phyloP scores from a whole-genome alignment of 257 asterid species.

The Nicotiana benthamiana region DNA sequence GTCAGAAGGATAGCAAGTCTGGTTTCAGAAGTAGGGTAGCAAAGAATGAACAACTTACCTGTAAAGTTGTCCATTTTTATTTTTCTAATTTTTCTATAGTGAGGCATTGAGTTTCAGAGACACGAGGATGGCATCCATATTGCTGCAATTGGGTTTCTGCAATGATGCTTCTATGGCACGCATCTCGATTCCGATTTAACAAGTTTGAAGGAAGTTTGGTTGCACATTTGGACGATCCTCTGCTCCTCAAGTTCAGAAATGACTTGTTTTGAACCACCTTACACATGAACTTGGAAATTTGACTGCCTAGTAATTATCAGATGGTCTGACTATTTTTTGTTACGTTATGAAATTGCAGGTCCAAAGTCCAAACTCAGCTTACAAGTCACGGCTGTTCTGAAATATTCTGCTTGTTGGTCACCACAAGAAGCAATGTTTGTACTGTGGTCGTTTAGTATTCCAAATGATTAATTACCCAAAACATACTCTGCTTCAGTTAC shows the following conservation, averaged over 20 bases:
- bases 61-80: neutral
- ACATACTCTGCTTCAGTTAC: neutral
- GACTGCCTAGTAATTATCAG: neutral
- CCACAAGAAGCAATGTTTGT: neutral
- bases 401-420: neutral
- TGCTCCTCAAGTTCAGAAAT: neutral
- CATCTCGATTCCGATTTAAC: neutral
- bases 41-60: neutral
- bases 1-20: conserved; percentile 41
- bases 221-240: neutral
- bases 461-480: neutral
- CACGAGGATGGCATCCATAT: neutral
- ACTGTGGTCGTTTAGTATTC: neutral
- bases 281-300: neutral
- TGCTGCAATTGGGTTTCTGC: neutral
- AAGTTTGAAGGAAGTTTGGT: neutral
- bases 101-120: neutral
- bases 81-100: neutral
- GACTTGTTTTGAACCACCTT: neutral
- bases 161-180: conserved; percentile 1
- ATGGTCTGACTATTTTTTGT: neutral
- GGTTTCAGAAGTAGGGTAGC: conserved; percentile 10
- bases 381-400: conserved; percentile 3
- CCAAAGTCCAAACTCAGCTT: conserved; percentile 5
- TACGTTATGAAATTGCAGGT: neutral